Conservation (phyloP, 2,329 filamentous ascomycete species). For the Colletotrichum theobromicola region DNA sequence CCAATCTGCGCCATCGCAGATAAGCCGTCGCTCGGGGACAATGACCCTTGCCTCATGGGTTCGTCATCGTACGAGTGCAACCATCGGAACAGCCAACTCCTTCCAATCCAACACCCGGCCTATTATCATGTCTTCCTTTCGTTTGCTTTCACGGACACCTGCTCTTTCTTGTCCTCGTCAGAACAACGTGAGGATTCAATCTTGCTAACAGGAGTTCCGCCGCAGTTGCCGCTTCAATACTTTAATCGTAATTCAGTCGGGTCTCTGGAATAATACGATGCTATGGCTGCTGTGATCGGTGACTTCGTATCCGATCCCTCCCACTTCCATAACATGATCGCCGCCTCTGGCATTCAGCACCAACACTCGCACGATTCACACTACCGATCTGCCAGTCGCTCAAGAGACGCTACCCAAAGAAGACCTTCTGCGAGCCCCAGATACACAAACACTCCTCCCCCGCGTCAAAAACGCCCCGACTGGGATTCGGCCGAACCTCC, state of each 20-base stretch:
- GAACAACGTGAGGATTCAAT: background rate
- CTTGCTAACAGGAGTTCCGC: background rate
- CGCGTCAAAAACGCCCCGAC: conserved; percentile 17
- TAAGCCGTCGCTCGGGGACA: background rate
- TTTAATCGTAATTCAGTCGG: conserved; percentile 22
- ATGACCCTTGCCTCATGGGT: background rate
- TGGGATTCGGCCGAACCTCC: conserved; percentile 10
- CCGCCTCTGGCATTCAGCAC: conserved; percentile 48
- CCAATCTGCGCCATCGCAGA: background rate
- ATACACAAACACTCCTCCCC: conserved; percentile 16
- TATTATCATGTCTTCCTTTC: background rate
- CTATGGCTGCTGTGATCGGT: conserved; percentile 69
- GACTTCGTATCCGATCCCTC: conserved; percentile 78
- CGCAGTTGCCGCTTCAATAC: conserved; percentile 9
- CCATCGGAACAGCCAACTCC: background rate
- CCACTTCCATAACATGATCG: conserved; percentile 75
- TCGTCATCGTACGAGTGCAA: background rate
- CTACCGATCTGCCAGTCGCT: conserved; percentile 41
- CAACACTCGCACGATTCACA: conserved; percentile 52
- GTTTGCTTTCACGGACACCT: background rate
- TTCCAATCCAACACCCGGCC: background rate
- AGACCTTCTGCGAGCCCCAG: conserved; percentile 36
- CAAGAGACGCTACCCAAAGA: conserved; percentile 29
- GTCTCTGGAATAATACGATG: conserved; percentile 39
- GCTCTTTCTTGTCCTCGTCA: background rate